Evolutionary conservation across 768 basidiomycete species (phyloP).

Genomic region (Rhizopogon vinicolor): DNA sequence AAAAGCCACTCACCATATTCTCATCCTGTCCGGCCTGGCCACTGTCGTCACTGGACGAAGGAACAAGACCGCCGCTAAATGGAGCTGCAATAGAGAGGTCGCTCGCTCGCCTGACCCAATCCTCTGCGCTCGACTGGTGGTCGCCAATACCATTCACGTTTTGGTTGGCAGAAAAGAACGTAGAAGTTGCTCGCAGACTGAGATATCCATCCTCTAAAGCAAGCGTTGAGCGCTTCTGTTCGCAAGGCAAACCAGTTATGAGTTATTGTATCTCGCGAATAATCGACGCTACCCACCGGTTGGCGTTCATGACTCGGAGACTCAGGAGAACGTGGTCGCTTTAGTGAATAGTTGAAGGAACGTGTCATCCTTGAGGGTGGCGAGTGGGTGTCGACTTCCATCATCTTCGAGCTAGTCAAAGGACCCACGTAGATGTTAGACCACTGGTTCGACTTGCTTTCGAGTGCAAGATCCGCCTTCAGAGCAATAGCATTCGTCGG

Average conservation of each 20-base stretch:
- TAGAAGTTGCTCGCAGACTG: slow-evolving; percentile 28
- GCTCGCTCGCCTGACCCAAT: slow-evolving; percentile 72
- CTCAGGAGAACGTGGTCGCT: slow-evolving; percentile 59
- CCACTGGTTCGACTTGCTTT: too few relatives aligned
- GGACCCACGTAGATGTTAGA: neutral
- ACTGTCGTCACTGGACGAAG: slow-evolving; percentile 3
- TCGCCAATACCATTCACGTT: slow-evolving; percentile 3
- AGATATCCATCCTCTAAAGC: slow-evolving; percentile 26
- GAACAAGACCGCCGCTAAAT: slow-evolving; percentile 6
- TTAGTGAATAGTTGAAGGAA: slow-evolving; percentile 32
- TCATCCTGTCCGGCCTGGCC: slow-evolving; percentile 30
- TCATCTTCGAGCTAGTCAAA: slow-evolving; percentile 14
- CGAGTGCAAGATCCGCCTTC: neutral
- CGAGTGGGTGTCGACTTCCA: slow-evolving; percentile 57
- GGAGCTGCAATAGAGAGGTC: slow-evolving; percentile 63
- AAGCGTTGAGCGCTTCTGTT: slow-evolving; percentile 57
- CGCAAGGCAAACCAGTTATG: neutral
- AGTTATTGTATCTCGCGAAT: neutral
- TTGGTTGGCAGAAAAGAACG: slow-evolving; percentile 7
- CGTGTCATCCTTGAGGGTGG: slow-evolving; percentile 30
- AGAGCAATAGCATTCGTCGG: neutral
- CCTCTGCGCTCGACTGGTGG: slow-evolving; percentile 48
- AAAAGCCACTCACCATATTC: slow-evolving; percentile 37
- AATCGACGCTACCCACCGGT: slow-evolving; percentile 33
- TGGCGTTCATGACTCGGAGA: slow-evolving; percentile 50